Base-by-base conservation (phyloP, 345 rosid genomes). In the Firmiana major region DNA sequence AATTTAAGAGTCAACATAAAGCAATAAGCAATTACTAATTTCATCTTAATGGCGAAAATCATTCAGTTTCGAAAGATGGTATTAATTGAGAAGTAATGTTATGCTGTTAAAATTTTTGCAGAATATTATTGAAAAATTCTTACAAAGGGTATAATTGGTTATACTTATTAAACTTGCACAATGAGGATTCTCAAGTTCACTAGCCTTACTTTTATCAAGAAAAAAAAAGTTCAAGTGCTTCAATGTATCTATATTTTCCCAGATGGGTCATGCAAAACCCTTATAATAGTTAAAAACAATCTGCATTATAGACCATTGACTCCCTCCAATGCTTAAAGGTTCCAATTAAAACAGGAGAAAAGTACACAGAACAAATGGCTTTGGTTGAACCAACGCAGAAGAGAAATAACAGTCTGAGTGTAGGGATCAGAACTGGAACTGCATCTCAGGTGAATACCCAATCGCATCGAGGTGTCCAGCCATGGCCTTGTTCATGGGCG, bases 401-500 rank as follows among this genome's bases (percentile, higher is more conserved):
- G 82, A 65, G 53, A 72, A 74, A 42, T 77, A 53, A 63, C 10
- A 64, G 74, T 78, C 45, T 31, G 8, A 53, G 9, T 9, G 12
- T 36, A n/a, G 36, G 34, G 60, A 83, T 93, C 83, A 96, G 91
- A 96, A 96, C 84, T 96, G 97, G 90, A 96, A 96, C 81, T 83
- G 92, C 98, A 94, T 97, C 75, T 90, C 97, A n/a, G 94, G 77
- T 10, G 90, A 13, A 76, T 96, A 97, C 19, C 83, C 97, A 28
- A 97, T 88, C 76, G 87, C 89, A 0, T 97, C 98, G 55, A 97
- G 89, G 82, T 94, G 94, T 54, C 83, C 92, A 31, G 90, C 94
- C 97, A 93, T 92, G 86, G 98, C 99, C 83, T 89, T 93, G 94
- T 96, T 96, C 99, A 92, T 96, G 0, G 97, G 98, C 26, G 99